phyloP scores from a whole-genome alignment of 2,329 filamentous ascomycete species.

The Clonostachys chloroleuca region DNA sequence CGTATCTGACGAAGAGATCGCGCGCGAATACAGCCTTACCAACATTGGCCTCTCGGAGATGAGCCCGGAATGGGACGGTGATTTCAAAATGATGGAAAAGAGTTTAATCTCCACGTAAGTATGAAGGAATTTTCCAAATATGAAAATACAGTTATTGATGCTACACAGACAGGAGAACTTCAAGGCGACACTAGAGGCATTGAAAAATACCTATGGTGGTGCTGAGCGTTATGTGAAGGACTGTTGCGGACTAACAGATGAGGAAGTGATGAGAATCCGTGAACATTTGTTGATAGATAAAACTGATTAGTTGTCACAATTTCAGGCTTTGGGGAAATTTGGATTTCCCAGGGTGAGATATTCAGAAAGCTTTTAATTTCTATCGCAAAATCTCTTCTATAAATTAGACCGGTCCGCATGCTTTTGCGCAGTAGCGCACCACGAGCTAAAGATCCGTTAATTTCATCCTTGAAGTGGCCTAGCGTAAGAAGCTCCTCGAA shows the following conservation, averaged over 20 bases:
- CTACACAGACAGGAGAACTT: constrained; percentile 42
- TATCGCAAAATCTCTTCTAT: too few species aligned
- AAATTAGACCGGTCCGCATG: too few species aligned
- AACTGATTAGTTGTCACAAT: too few species aligned
- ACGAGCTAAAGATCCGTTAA: too few species aligned
- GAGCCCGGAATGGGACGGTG: constrained; percentile 41
- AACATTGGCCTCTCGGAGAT: constrained; percentile 52
- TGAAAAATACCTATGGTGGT: constrained; percentile 57
- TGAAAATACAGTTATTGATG: too few species aligned
- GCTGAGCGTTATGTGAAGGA: constrained; percentile 58
- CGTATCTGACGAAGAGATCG: constrained; percentile 52
- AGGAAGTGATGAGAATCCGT: constrained; percentile 47
- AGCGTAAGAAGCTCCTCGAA: too few species aligned
- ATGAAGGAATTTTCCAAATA: background rate
- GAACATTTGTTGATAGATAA: constrained; percentile 38
- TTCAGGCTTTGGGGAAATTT: too few species aligned
- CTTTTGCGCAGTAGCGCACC: too few species aligned
- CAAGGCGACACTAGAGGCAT: constrained; percentile 43
- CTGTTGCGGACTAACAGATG: constrained; percentile 51
- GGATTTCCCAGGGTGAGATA: too few species aligned
- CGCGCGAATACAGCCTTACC: constrained; percentile 66
- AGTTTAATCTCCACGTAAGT: constrained; percentile 39
- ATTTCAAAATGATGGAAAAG: constrained; percentile 34
- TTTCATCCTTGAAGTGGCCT: too few species aligned
- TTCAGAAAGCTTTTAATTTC: too few species aligned